These are phyloP conservation scores for Onygena corvina DNA, from an alignment of 2,329 filamentous ascomycete genomes.

Conservation along the genomic window DNA sequence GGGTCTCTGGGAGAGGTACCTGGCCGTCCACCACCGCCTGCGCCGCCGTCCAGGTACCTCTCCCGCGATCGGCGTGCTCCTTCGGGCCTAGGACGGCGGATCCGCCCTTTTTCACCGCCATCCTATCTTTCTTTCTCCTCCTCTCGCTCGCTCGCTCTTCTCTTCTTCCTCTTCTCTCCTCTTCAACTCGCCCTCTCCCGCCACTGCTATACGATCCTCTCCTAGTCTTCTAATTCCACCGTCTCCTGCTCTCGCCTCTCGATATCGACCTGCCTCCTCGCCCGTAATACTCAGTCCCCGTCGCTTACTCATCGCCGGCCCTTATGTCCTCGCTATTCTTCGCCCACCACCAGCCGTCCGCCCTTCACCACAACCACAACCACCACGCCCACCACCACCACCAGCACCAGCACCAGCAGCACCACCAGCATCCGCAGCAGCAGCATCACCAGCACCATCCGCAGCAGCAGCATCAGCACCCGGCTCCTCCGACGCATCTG, in stretches of 20 bases:
- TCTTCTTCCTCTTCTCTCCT: constrained; percentile 11
- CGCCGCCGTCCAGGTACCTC: neutral
- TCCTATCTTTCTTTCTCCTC: constrained; percentile 16
- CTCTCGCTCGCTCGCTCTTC: constrained; percentile 16
- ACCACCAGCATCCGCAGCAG: constrained; percentile 33
- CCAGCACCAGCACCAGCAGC: constrained; percentile 36
- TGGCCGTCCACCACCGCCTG: neutral
- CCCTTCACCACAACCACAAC: no score
- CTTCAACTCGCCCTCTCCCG: neutral
- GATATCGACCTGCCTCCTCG: no score
- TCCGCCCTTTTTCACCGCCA: constrained; percentile 11
- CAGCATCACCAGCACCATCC: constrained; percentile 36
- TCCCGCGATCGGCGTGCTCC: neutral
- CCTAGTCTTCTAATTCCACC: neutral
- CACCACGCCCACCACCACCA: constrained; percentile 36
- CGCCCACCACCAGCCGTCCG: constrained; percentile 30
- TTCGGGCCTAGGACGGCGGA: neutral
- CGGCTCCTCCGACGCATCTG: constrained; percentile 34
- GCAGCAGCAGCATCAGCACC: constrained; percentile 31
- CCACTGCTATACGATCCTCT: neutral
- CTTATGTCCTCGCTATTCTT: constrained; percentile 10
- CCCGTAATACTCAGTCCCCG: no score
- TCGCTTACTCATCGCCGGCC: neutral
- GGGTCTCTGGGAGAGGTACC: constrained; percentile 6
- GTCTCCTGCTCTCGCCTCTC: no score